phyloP scores from a whole-genome alignment of 1,139 yeast genomes.

The Tardiomyces depauwii region DNA sequence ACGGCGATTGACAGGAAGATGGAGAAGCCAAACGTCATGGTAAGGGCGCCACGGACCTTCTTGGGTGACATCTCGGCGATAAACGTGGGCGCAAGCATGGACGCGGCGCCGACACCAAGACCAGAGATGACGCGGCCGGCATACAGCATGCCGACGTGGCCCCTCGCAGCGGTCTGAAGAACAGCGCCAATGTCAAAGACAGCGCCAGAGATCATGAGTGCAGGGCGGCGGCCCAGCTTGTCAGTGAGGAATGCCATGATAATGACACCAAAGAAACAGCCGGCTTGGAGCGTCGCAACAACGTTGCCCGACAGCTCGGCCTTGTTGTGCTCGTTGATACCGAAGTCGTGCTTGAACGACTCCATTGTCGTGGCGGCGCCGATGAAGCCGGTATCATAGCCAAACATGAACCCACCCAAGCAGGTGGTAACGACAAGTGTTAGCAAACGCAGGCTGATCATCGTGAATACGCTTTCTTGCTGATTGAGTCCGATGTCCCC shows the following conservation, averaged over 20 bases:
- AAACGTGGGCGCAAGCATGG: slow-evolving; percentile 54
- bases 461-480: too few relatives aligned
- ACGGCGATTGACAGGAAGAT: slow-evolving; percentile 44
- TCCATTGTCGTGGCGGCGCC: slow-evolving; percentile 21
- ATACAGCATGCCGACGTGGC: slow-evolving; percentile 8
- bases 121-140: slow-evolving; percentile 51
- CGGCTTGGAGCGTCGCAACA: slow-evolving; percentile 35
- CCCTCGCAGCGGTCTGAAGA: slow-evolving; percentile 5
- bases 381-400: slow-evolving; percentile 36
- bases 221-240: slow-evolving; percentile 1
- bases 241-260: slow-evolving; percentile 18
- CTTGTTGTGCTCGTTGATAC: slow-evolving; percentile 16
- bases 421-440: slow-evolving; percentile 10
- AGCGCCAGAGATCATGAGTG: background rate
- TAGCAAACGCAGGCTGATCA: background rate
- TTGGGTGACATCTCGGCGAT: slow-evolving; percentile 52
- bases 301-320: slow-evolving; percentile 20
- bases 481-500: too few relatives aligned
- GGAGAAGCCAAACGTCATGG: slow-evolving; percentile 44
- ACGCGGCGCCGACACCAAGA: slow-evolving; percentile 51
- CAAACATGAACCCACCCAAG: slow-evolving; percentile 17
- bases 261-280: slow-evolving; percentile 36
- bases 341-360: slow-evolving; percentile 31
- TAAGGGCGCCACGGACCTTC: slow-evolving; percentile 46
- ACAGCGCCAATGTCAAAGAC: slow-evolving; percentile 3